Percentiles rank a stretch among this genome's conserved stretches.
phyloP scores from a whole-genome alignment of 1,284 basidiomycete species.

The Cerrena zonata region DNA sequence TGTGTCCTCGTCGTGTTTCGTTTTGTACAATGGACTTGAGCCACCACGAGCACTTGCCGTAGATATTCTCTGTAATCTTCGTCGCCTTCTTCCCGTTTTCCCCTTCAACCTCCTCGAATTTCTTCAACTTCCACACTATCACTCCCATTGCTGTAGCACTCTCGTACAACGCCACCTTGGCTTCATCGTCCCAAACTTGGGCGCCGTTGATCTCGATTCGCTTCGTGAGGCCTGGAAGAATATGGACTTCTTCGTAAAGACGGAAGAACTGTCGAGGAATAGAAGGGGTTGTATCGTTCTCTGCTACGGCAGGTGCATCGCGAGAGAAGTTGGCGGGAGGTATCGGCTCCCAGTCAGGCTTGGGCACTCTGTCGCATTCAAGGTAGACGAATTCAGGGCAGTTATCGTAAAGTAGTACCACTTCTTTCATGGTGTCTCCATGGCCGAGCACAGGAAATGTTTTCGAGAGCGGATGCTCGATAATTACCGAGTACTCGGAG shows the following conservation, averaged over 20 bases:
- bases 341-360: background rate
- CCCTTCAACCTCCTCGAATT: constrained; percentile 6
- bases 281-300: background rate
- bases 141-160: constrained; percentile 3
- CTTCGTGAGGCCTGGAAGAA: constrained; percentile 1
- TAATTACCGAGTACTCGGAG: constrained; percentile 5
- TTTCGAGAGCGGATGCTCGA: constrained; percentile 2
- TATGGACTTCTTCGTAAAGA: constrained; percentile 1
- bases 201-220: constrained; percentile 2
- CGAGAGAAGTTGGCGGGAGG: background rate
- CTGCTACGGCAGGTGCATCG: background rate
- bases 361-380: background rate
- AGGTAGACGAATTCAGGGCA: constrained; percentile 3
- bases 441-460: constrained; percentile 3
- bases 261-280: constrained; percentile 4
- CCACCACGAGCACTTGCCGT: background rate
- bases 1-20: background rate
- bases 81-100: constrained; percentile 3
- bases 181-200: constrained; percentile 6
- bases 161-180: constrained; percentile 6
- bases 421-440: constrained; percentile 2
- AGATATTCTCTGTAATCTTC: constrained; percentile 2
- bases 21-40: constrained; percentile 7
- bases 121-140: constrained; percentile 5
- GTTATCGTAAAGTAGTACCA: constrained; percentile 4